phyloP scores from a whole-genome alignment of 2,329 filamentous ascomycete species.

The Microsporum ferrugineum region DNA sequence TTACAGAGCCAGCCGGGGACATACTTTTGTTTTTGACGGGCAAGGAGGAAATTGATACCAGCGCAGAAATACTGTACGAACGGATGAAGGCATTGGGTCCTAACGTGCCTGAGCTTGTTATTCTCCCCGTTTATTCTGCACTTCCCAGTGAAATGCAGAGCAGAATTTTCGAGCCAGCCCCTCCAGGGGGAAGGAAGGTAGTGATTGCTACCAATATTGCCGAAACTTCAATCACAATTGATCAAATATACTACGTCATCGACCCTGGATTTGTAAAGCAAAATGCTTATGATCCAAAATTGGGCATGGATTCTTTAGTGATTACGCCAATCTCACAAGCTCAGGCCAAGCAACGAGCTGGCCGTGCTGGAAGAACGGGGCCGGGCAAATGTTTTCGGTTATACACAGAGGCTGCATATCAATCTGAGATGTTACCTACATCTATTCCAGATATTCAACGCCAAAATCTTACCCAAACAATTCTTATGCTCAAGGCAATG shows the following conservation, averaged over 20 bases:
- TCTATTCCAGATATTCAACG: slow-evolving; percentile 94
- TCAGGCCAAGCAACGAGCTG: slow-evolving; percentile 87
- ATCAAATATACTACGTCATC: slow-evolving; percentile 93
- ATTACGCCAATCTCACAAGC: slow-evolving; percentile 95
- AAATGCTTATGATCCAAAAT: slow-evolving; percentile 90
- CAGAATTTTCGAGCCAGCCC: slow-evolving; percentile 86
- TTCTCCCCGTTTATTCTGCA: slow-evolving; percentile 91
- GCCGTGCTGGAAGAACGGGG: slow-evolving; percentile 83
- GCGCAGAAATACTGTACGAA: slow-evolving; percentile 83
- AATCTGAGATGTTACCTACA: slow-evolving; percentile 93
- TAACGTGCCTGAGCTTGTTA: slow-evolving; percentile 79
- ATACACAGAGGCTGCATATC: slow-evolving; percentile 90
- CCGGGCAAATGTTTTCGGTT: slow-evolving; percentile 92
- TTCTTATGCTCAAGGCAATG: slow-evolving; percentile 98
- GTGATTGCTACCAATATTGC: slow-evolving; percentile 98
- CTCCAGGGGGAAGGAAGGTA: slow-evolving; percentile 75
- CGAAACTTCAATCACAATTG: slow-evolving; percentile 94
- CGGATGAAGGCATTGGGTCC: slow-evolving; percentile 92
- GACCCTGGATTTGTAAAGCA: slow-evolving; percentile 98
- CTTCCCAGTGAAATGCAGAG: slow-evolving; percentile 90
- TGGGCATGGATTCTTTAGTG: slow-evolving; percentile 93
- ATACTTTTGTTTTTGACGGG: slow-evolving; percentile 96
- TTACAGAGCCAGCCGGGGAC: slow-evolving; percentile 83
- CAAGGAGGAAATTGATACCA: slow-evolving; percentile 94
- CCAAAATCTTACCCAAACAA: slow-evolving; percentile 83